Evolutionary conservation across 345 rosid genomes (phyloP), one percentile per base, ranked within the genome.

Genomic region (Dovyalis caffra): DNA sequence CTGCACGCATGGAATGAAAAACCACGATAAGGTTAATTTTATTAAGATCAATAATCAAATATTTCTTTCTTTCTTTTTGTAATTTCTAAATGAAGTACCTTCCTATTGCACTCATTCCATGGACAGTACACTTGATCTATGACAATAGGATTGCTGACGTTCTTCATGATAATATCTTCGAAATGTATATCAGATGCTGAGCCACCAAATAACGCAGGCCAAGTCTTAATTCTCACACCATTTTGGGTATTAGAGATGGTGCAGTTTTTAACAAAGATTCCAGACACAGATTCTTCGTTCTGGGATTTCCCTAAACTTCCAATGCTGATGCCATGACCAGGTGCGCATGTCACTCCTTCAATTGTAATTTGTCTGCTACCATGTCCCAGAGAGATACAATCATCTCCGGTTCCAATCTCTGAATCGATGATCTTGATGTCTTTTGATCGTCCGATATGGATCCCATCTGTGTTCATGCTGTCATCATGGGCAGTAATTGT

Each of bases 121-220:
- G 47, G 47, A 43, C 47, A 43, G 47, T 43, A 43, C 14, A 43
- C 47, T 43, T 43, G 62, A 57, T 57, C 62, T 20, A 57, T 21
- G 62, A 57, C 25, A n/a, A 57, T 25, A 23, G 62, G 62, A 57
- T 57, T 57, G 62, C 62, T 57, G 62, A 57, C 62, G 28, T 57
- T 57, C 26, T 57, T 57, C 62, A 57, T 57, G 62, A 57, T 57
- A 25, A 57, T 57, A 25, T 57, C 62, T 20, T 57, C 62, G 28
- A 57, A 43, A 43, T 43, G 47, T 43, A 43, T 43, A 43, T 43
- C 47, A 43, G 47, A 43, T 16, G 47, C 47, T 0, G 18, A 43
- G 47, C 47, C 47, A 43, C 47, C 47, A 43, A 43, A 43, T 3
- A 43, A 43, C 15, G 47, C 47, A 0, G 47, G 47, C 47, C 47